Base-by-base conservation (phyloP, 495 filamentous ascomycete genomes). In the Penicillium angulare region DNA sequence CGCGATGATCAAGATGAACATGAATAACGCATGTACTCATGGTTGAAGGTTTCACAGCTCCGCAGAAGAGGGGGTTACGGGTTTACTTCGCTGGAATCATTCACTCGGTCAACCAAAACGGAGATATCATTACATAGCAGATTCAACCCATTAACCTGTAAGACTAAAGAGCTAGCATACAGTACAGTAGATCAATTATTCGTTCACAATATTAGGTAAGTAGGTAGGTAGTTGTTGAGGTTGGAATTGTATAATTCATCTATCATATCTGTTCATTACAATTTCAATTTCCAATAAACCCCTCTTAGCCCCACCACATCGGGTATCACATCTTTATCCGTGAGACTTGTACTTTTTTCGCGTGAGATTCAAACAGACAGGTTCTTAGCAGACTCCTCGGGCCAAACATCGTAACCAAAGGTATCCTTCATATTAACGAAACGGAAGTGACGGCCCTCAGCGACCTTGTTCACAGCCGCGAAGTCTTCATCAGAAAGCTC, bases 381-480 rank as follows among this genome's bases (percentile, higher is more conserved):
- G 42, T 71, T 57, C 61, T 63, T 65, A 29, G 66, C 69, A 29
- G 69, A 67, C 71, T 77, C 74, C 60, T 75, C 66, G 21, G 72
- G 71, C 74, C 74, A 77, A 23, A 74, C 67, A 38, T 75, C 67
- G 55, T 79, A 82, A 12, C 76, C 81, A 60, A 83, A 82, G 43
- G 77, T 80, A 47, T 90, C 84, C 73, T 87, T 89, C 86, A 89
- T 89, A 68, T 90, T 88, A 33, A 90, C 85, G 63, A 90, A 89
- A 47, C 87, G 79, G 48, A 73, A 76, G 59, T 85, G 79, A 44
- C 85, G 78, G 31, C 76, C 75, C 60, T 80, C 71, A 5, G 81
- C 80, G 13, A 86, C 82, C 48, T 67, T 66, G 59, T 86, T 82
- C 34, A 86, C 76, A 7, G 77, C 80, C 61, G 69, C 73, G 57